Conservation (phyloP, 352 stramenopile genomes). For the Pythium brachiatum region DNA sequence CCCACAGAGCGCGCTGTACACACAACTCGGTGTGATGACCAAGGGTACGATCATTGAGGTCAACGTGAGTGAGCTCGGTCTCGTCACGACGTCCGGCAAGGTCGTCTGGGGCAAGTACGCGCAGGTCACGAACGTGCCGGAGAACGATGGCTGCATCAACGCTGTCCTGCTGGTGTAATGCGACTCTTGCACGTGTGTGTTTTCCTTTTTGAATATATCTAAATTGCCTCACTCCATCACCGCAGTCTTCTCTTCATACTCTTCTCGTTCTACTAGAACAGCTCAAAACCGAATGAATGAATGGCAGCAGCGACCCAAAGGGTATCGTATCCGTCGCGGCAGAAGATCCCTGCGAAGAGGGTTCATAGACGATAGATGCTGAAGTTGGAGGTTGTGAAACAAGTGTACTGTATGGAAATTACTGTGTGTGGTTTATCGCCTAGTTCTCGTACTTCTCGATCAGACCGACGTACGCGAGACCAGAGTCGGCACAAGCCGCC, state of each 20-base stretch:
- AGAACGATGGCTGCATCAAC: constrained; percentile 99
- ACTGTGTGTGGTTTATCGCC: background rate
- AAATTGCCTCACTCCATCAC: constrained; percentile 5
- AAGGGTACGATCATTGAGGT: constrained; percentile 99
- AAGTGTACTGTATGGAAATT: constrained; percentile 6
- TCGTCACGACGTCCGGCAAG: constrained; percentile 99
- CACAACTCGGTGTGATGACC: constrained; percentile 98
- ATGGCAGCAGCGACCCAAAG: too few species aligned
- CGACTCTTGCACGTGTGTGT: background rate
- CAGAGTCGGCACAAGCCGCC: constrained; percentile 97
- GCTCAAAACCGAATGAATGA: too few species aligned
- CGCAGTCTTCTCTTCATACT: too few species aligned
- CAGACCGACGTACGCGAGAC: constrained; percentile 94
- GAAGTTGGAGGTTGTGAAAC: background rate
- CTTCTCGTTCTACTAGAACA: too few species aligned
- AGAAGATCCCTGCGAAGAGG: too few species aligned
- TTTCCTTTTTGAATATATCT: constrained; percentile 24
- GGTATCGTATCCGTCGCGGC: too few species aligned
- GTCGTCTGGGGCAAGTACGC: constrained; percentile 99
- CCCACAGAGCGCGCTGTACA: constrained; percentile 96
- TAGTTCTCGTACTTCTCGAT: constrained; percentile 89
- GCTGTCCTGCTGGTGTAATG: constrained; percentile 97
- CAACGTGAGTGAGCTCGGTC: constrained; percentile 98
- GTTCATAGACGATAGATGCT: too few species aligned
- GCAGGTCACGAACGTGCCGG: constrained; percentile 99